phyloP scores from a whole-genome alignment of 441 rosid genomes.

The Eutrema salsugineum region DNA sequence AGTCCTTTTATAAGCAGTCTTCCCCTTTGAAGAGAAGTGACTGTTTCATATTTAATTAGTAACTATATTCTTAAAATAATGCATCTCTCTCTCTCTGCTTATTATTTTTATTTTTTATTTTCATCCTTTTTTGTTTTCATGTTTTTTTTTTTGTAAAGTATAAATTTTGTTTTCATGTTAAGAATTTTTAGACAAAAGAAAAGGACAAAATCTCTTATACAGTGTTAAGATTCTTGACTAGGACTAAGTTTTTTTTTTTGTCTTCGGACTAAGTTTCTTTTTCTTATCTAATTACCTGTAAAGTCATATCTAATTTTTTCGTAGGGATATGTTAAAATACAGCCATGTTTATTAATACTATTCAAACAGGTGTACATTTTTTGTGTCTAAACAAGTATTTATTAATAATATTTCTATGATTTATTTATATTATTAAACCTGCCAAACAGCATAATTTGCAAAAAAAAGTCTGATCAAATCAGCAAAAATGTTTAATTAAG shows the following conservation, averaged over 20 bases:
- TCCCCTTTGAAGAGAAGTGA: neutral
- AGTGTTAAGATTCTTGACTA: neutral
- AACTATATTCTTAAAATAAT: neutral
- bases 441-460: no score
- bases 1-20: constrained; percentile 22
- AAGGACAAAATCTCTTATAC: neutral
- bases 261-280: neutral
- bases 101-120: neutral
- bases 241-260: neutral
- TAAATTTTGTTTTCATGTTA: neutral
- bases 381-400: no score
- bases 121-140: neutral
- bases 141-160: no score
- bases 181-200: neutral
- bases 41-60: neutral
- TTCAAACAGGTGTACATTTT: no score
- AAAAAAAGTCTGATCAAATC: no score
- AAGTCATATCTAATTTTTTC: neutral
- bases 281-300: neutral
- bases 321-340: neutral
- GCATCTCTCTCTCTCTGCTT: neutral
- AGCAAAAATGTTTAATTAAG: no score
- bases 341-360: neutral
- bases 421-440: no score
- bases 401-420: no score